Conservation (phyloP, 129 eudicot genomes). For the Centaurea solstitialis region DNA sequence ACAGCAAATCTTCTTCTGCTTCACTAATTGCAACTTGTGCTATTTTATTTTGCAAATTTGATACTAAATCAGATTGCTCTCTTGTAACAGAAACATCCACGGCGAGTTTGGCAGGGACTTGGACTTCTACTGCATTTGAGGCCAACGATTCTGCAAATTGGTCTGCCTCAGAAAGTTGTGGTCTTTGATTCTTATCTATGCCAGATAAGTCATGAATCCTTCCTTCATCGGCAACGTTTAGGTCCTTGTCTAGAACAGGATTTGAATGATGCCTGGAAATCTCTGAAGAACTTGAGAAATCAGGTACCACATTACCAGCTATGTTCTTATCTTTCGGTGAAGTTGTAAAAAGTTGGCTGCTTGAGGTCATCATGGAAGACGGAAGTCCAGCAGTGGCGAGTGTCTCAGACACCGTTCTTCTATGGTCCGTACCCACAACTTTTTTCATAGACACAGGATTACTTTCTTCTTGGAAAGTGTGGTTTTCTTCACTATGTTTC, state of each 20-base stretch:
- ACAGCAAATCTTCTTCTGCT: constrained; percentile 48
- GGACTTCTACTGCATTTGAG: constrained; percentile 25
- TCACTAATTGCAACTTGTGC: constrained; percentile 36
- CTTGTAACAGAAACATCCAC: constrained; percentile 16
- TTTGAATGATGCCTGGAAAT: constrained; percentile 21
- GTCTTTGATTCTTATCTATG: constrained; percentile 44
- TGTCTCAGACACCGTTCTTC: constrained; percentile 22
- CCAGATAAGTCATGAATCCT: constrained; percentile 25
- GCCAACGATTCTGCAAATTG: constrained; percentile 33
- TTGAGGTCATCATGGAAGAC: constrained; percentile 23
- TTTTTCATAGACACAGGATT: constrained; percentile 40
- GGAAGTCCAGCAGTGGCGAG: constrained; percentile 17
- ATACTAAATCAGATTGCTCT: constrained; percentile 37
- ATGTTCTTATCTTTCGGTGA: constrained; percentile 32
- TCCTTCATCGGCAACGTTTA: constrained; percentile 16
- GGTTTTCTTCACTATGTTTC: constrained; percentile 46
- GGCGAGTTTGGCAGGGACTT: background rate
- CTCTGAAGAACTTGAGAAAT: constrained; percentile 18
- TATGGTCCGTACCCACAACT: constrained; percentile 21
- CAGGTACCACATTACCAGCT: background rate
- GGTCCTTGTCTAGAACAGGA: constrained; percentile 25
- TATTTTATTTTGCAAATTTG: constrained; percentile 30
- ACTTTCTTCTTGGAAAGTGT: constrained; percentile 28
- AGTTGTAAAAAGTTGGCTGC: constrained; percentile 28
- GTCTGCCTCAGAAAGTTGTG: constrained; percentile 27